Evolutionary conservation across 805 yeast species (phyloP).

Genomic region (Metschnikowia borealis): DNA sequence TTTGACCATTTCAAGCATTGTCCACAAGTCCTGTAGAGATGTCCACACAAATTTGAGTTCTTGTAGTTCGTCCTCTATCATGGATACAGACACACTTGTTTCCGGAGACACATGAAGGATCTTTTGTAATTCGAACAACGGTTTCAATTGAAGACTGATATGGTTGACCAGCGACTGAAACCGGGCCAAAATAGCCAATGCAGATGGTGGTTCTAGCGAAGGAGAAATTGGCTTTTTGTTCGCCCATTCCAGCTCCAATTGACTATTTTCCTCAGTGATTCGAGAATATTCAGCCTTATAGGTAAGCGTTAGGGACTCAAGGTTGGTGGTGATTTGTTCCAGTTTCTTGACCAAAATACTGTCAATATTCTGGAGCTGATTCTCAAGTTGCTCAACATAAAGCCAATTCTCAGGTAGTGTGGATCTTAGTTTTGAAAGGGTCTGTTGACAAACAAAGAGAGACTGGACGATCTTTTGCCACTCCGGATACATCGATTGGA

Average conservation of each 20-base stretch:
- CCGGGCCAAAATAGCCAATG: conserved; percentile 35
- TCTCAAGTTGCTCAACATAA: conserved; percentile 58
- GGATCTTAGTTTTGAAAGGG: conserved; percentile 42
- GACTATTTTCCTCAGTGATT: conserved; percentile 27
- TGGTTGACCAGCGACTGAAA: conserved; percentile 27
- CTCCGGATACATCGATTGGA: neutral
- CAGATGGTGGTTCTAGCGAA: conserved; percentile 37
- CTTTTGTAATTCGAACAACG: conserved; percentile 18
- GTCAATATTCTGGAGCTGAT: conserved; percentile 39
- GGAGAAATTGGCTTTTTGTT: conserved; percentile 45
- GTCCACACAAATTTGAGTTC: conserved; percentile 65
- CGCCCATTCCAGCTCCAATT: conserved; percentile 46
- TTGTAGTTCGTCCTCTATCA: conserved; percentile 44
- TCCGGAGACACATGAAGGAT: conserved; percentile 31
- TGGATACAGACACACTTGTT: conserved; percentile 24
- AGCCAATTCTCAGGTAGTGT: conserved; percentile 53
- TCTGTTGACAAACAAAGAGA: conserved; percentile 27
- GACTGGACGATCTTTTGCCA: conserved; percentile 11
- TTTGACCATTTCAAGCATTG: conserved; percentile 41
- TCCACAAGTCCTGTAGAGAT: conserved; percentile 50
- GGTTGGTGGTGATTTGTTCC: conserved; percentile 36
- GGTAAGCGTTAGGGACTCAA: conserved; percentile 39
- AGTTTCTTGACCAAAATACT: conserved; percentile 36
- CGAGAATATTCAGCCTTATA: conserved; percentile 39
- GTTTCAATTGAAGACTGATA: neutral